A percentile compares a stretch with the other conserved stretches of the same genome.
phyloP scores from a whole-genome alignment of 78 protist genomes.

The Capsaspora owczarzaki region DNA sequence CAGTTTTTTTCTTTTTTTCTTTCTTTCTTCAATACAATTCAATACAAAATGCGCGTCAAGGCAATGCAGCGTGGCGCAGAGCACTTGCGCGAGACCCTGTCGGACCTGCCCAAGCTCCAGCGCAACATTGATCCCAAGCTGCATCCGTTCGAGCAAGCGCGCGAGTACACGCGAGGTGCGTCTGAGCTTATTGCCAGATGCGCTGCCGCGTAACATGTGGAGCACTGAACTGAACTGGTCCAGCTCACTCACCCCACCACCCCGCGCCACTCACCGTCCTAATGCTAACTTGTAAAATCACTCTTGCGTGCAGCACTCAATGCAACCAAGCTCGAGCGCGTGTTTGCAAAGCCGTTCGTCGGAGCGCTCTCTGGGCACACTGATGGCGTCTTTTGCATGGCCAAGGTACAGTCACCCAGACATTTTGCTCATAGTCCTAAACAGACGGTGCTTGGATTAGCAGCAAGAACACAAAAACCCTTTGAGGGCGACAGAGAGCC shows the following conservation, averaged over 20 bases:
- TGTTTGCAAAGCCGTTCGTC: constrained; percentile 92
- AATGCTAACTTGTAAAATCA: background rate
- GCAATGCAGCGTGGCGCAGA: too few species aligned
- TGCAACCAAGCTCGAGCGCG: constrained; percentile 76
- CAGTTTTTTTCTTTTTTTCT: too few species aligned
- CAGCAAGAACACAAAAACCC: too few species aligned
- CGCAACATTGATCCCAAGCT: constrained; percentile 68
- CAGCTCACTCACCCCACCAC: too few species aligned
- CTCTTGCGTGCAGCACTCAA: constrained; percentile 76
- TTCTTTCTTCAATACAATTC: too few species aligned
- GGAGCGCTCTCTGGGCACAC: constrained; percentile 63
- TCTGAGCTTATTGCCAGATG: too few species aligned
- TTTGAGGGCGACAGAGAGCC: too few species aligned
- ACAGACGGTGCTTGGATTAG: constrained; percentile 71
- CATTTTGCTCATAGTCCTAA: background rate
- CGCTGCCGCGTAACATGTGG: too few species aligned
- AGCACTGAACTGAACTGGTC: too few species aligned
- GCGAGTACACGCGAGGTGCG: constrained; percentile 65
- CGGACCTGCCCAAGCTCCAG: constrained; percentile 46
- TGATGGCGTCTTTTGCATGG: constrained; percentile 59
- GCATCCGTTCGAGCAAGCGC: constrained; percentile 78
- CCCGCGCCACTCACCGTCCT: too few species aligned
- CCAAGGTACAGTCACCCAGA: background rate
- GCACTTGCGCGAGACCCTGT: constrained; percentile 19
- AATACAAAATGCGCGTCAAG: too few species aligned